Evolutionary conservation across 225 moss, liverwort and hornwort genomes (phyloP).

Genomic region (Ulota crispa): DNA sequence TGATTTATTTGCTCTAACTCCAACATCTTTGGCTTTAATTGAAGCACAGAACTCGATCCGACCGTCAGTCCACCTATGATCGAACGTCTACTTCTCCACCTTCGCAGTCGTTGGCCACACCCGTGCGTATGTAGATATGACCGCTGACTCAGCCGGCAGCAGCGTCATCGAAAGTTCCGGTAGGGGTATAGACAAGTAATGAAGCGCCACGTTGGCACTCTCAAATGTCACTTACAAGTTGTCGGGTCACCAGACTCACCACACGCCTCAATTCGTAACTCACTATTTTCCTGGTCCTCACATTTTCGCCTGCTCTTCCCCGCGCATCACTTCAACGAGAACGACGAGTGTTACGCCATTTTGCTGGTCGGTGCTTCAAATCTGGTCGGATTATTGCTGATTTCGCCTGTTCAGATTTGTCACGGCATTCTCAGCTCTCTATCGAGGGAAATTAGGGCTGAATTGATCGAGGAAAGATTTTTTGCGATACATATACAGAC

Average conservation of each 20-base stretch:
- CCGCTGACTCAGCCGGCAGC: conserved; percentile 28
- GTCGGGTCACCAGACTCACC: not conserved
- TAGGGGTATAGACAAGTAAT: not conserved
- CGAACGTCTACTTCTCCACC: not conserved
- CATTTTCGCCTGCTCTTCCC: conserved; percentile 2
- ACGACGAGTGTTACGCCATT: not conserved
- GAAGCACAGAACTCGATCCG: not conserved
- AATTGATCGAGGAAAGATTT: not conserved
- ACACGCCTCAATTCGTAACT: conserved; percentile 6
- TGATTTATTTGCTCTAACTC: too few species aligned
- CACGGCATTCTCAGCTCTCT: not conserved
- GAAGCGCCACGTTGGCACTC: not conserved
- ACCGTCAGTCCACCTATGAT: not conserved
- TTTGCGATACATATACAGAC: not conserved
- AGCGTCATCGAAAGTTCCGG: not conserved
- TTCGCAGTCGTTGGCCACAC: not conserved
- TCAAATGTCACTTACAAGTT: not conserved
- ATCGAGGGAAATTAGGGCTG: not conserved
- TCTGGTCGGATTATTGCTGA: not conserved
- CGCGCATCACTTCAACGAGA: not conserved
- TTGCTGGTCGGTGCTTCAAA: not conserved
- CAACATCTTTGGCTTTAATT: not conserved
- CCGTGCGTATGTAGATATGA: conserved; percentile 11
- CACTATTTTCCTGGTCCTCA: conserved; percentile 21
- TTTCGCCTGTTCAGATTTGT: too few species aligned